Percentiles rank a stretch among this genome's conserved stretches.
These are phyloP conservation scores for Crithidia bombi DNA, from an alignment of 208 protist species.

Conservation along the genomic window DNA sequence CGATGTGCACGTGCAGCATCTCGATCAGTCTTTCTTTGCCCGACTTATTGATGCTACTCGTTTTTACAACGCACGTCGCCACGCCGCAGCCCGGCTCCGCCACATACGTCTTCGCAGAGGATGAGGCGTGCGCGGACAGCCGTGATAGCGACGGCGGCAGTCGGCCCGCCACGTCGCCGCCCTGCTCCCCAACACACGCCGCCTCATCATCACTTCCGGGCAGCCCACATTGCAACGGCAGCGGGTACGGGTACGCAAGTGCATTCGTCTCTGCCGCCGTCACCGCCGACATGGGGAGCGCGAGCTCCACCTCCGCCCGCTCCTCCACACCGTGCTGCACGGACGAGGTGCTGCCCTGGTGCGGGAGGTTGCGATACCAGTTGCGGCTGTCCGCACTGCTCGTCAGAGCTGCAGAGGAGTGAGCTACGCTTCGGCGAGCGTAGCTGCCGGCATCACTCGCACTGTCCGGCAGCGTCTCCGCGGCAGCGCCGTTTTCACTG, in stretches of 20 bases:
- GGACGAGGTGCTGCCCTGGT: neutral
- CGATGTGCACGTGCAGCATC: neutral
- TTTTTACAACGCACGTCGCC: neutral
- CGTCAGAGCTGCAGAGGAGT: neutral
- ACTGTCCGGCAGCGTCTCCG: neutral
- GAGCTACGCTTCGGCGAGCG: neutral
- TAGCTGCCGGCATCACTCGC: constrained; percentile 1
- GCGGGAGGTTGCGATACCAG: neutral
- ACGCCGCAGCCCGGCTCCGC: constrained; percentile 7
- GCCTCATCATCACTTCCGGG: no score
- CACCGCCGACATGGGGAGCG: constrained; percentile 1
- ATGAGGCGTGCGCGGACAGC: neutral
- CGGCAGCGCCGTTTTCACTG: neutral
- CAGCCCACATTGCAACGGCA: no score
- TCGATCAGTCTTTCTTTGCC: neutral
- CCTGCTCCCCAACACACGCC: neutral
- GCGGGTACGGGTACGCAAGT: neutral
- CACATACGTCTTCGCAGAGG: neutral
- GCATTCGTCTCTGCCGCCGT: no score
- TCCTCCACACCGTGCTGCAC: neutral
- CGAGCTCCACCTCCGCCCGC: constrained; percentile 3
- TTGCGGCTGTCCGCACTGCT: constrained; percentile 8
- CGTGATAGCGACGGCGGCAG: neutral
- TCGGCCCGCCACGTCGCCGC: neutral
- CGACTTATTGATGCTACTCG: neutral